A percentile compares a stretch with the other conserved stretches of the same genome.
Evolutionary conservation across 23 red algal species (phyloP).

Genomic region (Gracilaria vermiculophylla): DNA sequence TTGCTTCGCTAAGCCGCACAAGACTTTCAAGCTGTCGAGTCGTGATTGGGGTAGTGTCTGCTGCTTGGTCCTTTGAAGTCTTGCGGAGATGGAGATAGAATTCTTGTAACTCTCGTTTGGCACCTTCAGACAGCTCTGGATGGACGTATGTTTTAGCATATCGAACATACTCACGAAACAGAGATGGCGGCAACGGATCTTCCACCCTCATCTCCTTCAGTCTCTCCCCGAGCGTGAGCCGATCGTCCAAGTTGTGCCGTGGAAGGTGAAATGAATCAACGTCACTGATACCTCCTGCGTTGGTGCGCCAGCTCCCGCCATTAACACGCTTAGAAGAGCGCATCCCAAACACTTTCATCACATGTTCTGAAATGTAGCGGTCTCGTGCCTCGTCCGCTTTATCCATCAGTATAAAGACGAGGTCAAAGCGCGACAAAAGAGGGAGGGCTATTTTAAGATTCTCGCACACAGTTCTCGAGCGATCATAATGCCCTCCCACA

Average conservation of each 20-base stretch:
- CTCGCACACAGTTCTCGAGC: slow-evolving; percentile 87
- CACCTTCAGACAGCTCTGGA: slow-evolving; percentile 70
- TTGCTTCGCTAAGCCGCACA: slow-evolving; percentile 84
- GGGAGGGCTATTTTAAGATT: slow-evolving; percentile 91
- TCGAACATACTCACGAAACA: slow-evolving; percentile 73
- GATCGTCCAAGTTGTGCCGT: neutral
- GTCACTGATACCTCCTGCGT: neutral
- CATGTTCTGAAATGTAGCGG: slow-evolving; percentile 86
- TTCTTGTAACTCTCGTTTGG: slow-evolving; percentile 74
- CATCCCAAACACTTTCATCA: slow-evolving; percentile 84
- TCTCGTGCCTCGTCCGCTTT: slow-evolving; percentile 79
- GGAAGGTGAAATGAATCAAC: neutral
- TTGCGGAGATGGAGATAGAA: slow-evolving; percentile 81
- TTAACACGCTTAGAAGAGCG: slow-evolving; percentile 20
- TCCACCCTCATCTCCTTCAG: slow-evolving; percentile 30
- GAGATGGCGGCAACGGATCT: slow-evolving; percentile 39
- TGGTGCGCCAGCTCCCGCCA: neutral
- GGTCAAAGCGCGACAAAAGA: slow-evolving; percentile 95
- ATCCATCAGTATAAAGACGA: slow-evolving; percentile 95
- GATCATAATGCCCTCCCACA: slow-evolving; percentile 91
- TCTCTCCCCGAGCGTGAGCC: slow-evolving; percentile 44
- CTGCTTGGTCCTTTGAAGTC: slow-evolving; percentile 50
- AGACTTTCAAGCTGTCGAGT: slow-evolving; percentile 95
- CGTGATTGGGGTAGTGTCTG: slow-evolving; percentile 91
- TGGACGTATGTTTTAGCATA: slow-evolving; percentile 73